Conservation (phyloP, 495 filamentous ascomycete species). For the Hypomontagnella monticulosa region DNA sequence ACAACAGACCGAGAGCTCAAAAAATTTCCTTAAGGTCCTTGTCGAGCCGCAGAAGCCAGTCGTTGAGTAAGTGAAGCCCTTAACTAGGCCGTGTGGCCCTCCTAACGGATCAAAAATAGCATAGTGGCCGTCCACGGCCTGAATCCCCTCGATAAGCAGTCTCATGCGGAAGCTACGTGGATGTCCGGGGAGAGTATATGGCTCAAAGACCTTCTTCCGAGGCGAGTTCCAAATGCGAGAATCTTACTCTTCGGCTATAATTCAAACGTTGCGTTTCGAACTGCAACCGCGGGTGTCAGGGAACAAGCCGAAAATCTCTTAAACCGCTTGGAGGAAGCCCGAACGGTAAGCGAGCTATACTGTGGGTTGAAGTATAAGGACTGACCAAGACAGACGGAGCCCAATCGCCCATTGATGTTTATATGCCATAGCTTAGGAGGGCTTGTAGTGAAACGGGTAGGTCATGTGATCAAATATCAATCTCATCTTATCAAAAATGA, state of each 20-base stretch:
- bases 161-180: constrained; percentile 41
- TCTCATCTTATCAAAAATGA: too few species aligned
- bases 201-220: constrained; percentile 52
- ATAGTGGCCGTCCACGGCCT: constrained; percentile 62
- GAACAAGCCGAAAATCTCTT: constrained; percentile 49
- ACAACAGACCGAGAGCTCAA: neutral
- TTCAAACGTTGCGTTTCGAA: constrained; percentile 46
- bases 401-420: constrained; percentile 35
- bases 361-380: neutral
- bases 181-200: constrained; percentile 42
- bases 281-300: constrained; percentile 41
- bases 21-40: constrained; percentile 11
- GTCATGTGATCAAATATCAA: neutral
- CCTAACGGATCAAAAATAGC: constrained; percentile 33
- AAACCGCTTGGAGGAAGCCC: constrained; percentile 28
- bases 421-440: constrained; percentile 44
- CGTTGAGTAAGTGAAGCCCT: constrained; percentile 11
- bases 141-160: constrained; percentile 48
- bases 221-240: constrained; percentile 43
- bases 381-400: neutral
- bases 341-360: neutral
- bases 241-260: constrained; percentile 54
- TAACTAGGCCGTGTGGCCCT: neutral
- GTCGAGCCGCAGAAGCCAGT: constrained; percentile 8
- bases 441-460: constrained; percentile 39